Base-by-base conservation (phyloP, 2,329 filamentous ascomycete species). In the Blastomyces silverae region DNA sequence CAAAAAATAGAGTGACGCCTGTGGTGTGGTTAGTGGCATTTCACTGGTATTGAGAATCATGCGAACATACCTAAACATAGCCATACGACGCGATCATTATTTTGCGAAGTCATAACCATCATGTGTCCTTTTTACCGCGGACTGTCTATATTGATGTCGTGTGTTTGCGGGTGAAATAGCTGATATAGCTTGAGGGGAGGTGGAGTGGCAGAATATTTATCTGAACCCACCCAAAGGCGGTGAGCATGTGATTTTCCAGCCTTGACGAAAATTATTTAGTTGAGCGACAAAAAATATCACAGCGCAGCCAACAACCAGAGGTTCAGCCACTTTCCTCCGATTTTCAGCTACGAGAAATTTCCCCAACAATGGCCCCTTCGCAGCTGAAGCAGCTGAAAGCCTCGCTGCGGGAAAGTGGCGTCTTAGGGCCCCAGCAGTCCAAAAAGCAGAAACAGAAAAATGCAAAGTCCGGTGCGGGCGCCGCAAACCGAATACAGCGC, bases 381-480 rank as follows among this genome's bases (percentile, higher is more conserved):
- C 95, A 99, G 81, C 84, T 99, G 65, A 99, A 97, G 80, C 89
- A 92, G 78, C 85, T 99, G 56, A 99, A 97, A 80, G 85, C 90
- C 70, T 96, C 92, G 11, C 84, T 99, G 58, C 85, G 87, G 67
- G 92, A 97, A 65, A 90, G 93, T 74, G 94, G 94, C 64, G 88
- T 99, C 62, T 87, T 92, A 53, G 91, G 92, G 1, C 92, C 92
- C 6, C 92, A 96, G 72, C 88, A 96, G 73, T 97, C 92, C 10
- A 97, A 97, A 74, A 97, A 97, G 79, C 90, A 96, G 76, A 92
- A 90, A 76, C 90, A 90, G 72, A 87, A 89, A 73, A 83, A 85
- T 73, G 85, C 83, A 63, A 87, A 87, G 76, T 86, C 86, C 77
- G 85, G 83, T 62, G 86, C 85, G 64, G 84, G 83, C 67, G 85